Percentiles rank a stretch among this genome's conserved stretches.
Evolutionary conservation across 192 early-diverging fungal species (phyloP).

Genomic region (Lunasporangiospora selenospora): DNA sequence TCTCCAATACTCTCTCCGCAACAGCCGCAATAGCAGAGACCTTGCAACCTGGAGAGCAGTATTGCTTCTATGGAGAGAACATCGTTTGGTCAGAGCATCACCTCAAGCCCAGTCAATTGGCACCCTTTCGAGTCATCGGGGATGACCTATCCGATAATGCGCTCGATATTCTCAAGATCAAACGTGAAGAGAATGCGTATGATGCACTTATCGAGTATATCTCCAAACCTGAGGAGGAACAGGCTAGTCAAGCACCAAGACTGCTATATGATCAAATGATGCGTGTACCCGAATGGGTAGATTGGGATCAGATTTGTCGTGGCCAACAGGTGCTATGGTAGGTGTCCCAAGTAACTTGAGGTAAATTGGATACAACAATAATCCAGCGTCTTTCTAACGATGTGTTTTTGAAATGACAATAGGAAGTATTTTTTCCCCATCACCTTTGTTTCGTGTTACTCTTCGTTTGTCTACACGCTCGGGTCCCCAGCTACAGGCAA

Average conservation of each 20-base stretch:
- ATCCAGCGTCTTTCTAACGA: too few relatives aligned
- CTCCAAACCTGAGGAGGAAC: background rate
- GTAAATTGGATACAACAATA: too few relatives aligned
- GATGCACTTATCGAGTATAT: conserved; percentile 9
- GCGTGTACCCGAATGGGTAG: conserved; percentile 40
- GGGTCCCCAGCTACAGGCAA: conserved; percentile 18
- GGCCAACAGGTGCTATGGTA: conserved; percentile 37
- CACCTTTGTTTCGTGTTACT: conserved; percentile 10
- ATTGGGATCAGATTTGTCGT: conserved; percentile 23
- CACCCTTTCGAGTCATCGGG: conserved; percentile 8
- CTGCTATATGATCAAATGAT: conserved; percentile 25
- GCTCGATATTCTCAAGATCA: conserved; percentile 9
- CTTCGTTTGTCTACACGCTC: conserved; percentile 22
- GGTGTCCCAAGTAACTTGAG: too few relatives aligned
- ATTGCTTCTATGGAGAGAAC: conserved; percentile 9
- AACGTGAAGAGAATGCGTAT: conserved; percentile 10
- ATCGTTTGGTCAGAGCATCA: conserved; percentile 30
- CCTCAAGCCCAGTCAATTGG: conserved; percentile 13
- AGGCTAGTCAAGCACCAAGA: conserved; percentile 18
- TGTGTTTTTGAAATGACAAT: background rate
- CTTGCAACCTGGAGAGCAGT: conserved; percentile 9
- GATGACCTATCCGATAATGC: conserved; percentile 23
- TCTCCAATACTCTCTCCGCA: too few relatives aligned
- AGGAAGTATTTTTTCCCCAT: conserved; percentile 20
- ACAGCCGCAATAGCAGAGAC: conserved; percentile 8